Conservation (phyloP, 345 rosid species). For the Brassica carinata region DNA sequence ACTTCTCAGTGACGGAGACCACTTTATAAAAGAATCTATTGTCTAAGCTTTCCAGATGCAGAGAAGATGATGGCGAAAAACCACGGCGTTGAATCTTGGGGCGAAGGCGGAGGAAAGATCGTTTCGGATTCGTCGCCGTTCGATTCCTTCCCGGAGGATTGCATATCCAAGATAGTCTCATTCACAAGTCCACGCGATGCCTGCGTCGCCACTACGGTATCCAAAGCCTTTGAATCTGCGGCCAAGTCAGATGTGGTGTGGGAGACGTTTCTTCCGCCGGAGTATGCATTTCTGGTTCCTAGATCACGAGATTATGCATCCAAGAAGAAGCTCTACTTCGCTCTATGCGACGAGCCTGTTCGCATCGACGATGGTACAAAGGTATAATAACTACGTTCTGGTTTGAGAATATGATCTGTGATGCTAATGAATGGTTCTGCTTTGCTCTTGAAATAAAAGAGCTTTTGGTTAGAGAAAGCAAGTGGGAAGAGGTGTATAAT, state of each 20-base stretch:
- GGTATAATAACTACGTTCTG: conserved; percentile 35
- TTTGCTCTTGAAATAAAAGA: not conserved
- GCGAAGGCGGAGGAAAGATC: not conserved
- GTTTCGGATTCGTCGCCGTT: not conserved
- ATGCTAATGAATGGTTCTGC: not conserved
- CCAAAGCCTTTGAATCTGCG: conserved; percentile 43
- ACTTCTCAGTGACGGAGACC: not conserved
- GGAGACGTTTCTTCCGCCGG: conserved; percentile 54
- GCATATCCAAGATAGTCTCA: conserved; percentile 48
- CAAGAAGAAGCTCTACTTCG: conserved; percentile 50
- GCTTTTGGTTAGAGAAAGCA: conserved; percentile 25
- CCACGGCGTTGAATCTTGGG: not conserved
- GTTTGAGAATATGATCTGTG: not conserved
- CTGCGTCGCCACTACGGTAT: conserved; percentile 47
- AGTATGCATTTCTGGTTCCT: conserved; percentile 31
- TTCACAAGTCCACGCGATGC: conserved; percentile 52
- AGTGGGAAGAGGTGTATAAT: conserved; percentile 30
- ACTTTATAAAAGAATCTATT: not conserved
- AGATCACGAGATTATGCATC: conserved; percentile 14
- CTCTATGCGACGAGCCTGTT: conserved; percentile 46
- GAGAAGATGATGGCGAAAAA: not conserved
- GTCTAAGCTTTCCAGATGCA: not conserved
- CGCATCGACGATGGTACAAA: conserved; percentile 46
- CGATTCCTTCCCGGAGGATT: conserved; percentile 37
- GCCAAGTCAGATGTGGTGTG: conserved; percentile 51